These are phyloP conservation scores for Dictyostelium capitatum DNA, from an alignment of 78 protist genomes.

Conservation along the genomic window DNA sequence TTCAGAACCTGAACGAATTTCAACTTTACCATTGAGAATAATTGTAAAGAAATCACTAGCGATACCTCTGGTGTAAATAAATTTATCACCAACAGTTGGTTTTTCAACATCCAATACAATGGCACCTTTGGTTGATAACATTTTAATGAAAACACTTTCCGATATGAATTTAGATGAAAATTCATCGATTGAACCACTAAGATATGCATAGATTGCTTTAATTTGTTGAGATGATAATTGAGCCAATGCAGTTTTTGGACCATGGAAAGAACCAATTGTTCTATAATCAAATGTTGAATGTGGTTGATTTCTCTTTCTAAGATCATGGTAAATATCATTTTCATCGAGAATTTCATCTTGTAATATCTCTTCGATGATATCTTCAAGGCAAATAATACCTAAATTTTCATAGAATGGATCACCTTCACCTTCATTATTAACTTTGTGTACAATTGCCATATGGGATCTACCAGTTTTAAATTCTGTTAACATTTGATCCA, in stretches of 20 bases:
- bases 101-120: slow-evolving; percentile 34
- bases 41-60: slow-evolving; percentile 55
- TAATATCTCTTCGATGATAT: slow-evolving; percentile 91
- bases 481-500: slow-evolving; percentile 84
- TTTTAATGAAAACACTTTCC: slow-evolving; percentile 33
- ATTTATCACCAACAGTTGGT: slow-evolving; percentile 10
- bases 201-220: slow-evolving; percentile 47
- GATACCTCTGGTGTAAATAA: slow-evolving; percentile 62
- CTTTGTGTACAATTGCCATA: slow-evolving; percentile 87
- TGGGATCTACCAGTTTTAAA: slow-evolving; percentile 89
- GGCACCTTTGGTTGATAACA: slow-evolving; percentile 44
- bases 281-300: slow-evolving; percentile 50
- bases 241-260: slow-evolving; percentile 12
- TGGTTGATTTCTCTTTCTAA: slow-evolving; percentile 19
- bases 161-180: slow-evolving; percentile 46
- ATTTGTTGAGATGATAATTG: slow-evolving; percentile 55
- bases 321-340: slow-evolving; percentile 76
- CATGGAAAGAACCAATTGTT: slow-evolving; percentile 56
- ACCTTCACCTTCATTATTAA: slow-evolving; percentile 77
- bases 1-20: slow-evolving; percentile 76
- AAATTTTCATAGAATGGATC: slow-evolving; percentile 92
- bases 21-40: slow-evolving; percentile 77
- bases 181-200: slow-evolving; percentile 56
- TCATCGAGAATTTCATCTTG: slow-evolving; percentile 94
- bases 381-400: slow-evolving; percentile 95